Base-by-base conservation (phyloP, 2,329 filamentous ascomycete genomes). In the Venturia pyrina region DNA sequence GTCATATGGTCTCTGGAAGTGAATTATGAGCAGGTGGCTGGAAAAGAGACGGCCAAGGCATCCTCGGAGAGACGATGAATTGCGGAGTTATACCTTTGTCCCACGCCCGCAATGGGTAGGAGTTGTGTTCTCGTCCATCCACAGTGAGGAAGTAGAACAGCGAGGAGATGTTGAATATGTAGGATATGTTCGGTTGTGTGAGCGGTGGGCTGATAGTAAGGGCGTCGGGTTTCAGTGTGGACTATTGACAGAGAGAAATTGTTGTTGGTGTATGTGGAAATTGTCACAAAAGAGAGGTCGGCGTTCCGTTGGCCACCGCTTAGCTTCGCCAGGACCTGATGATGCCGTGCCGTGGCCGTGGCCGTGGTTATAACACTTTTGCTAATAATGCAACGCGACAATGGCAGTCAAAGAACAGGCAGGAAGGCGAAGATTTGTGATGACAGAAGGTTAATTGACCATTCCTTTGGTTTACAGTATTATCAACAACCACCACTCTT, bases 1-100 rank as follows among this genome's bases (percentile, higher is more conserved):
- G 53, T 70, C 70, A 70, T 74, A 72, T 60, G 74, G 72, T 69
- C 75, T 73, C 75, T 77, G 69, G 28, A 65, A 57, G 44, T 24
- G 64, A 44, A n/a, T 24, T 43, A n/a, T 62, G 34, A 62, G 60
- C 11, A n/a, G 21, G 19, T 44, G 43, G n/a, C 7, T n/a, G 10
- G 21, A 21, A 15, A 15, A 24, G 21, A n/a, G 32, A 59, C 37
- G 13, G 37, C 28, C 50, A 57, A 34, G 32, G 11, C 17, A 5
- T 5, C 11, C 17, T 11, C 4, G 11, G 28, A 57, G 6, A 13
- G 24, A 32, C 1, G 11, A 37, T 34, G 1, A 13, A 57, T n/a
- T 57, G 3, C 28, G 28, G 17, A 57, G 17, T 32, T 24, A 19
- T 15, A 37, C 53, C 53, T 59, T 59, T 59, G 53, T 59, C 53